Percentiles rank a stretch among this genome's conserved stretches.
Evolutionary conservation across 1,284 basidiomycete species (phyloP).

Genomic region (Apiotrichum akiyoshidainum): DNA sequence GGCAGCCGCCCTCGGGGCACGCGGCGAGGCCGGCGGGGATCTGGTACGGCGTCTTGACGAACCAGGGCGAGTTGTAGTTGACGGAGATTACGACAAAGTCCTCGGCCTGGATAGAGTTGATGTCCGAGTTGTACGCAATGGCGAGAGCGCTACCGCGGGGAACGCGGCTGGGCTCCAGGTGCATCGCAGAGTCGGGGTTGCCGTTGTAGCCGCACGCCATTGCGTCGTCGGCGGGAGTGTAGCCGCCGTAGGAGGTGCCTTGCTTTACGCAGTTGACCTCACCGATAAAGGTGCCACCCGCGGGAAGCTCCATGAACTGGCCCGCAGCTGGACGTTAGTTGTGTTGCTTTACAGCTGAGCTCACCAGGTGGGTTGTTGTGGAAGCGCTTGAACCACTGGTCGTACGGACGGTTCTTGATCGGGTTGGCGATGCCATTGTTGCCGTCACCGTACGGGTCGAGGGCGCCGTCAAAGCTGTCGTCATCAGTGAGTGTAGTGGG

Average conservation of each 20-base stretch:
- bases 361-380: not conserved
- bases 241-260: constrained; percentile 6
- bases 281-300: constrained; percentile 27
- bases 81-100: constrained; percentile 68
- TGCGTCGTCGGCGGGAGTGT: not conserved
- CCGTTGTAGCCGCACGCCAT: not conserved
- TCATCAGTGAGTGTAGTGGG: constrained; percentile 28
- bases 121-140: constrained; percentile 66
- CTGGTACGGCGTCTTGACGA: constrained; percentile 59
- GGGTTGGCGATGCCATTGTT: too few species aligned
- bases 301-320: constrained; percentile 39
- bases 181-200: not conserved
- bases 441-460: not conserved
- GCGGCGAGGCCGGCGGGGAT: constrained; percentile 65
- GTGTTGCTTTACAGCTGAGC: not conserved
- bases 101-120: constrained; percentile 57
- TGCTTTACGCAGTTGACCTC: constrained; percentile 12
- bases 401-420: too few species aligned
- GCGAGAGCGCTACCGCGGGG: constrained; percentile 49
- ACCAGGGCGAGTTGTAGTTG: constrained; percentile 69
- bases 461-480: not conserved
- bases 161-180: not conserved
- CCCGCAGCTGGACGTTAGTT: constrained; percentile 17
- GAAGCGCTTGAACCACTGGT: not conserved
- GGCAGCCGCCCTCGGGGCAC: constrained; percentile 62